Evolutionary conservation across 2,329 filamentous ascomycete genomes (phyloP).

Genomic region (Dactylellina cionopaga): DNA sequence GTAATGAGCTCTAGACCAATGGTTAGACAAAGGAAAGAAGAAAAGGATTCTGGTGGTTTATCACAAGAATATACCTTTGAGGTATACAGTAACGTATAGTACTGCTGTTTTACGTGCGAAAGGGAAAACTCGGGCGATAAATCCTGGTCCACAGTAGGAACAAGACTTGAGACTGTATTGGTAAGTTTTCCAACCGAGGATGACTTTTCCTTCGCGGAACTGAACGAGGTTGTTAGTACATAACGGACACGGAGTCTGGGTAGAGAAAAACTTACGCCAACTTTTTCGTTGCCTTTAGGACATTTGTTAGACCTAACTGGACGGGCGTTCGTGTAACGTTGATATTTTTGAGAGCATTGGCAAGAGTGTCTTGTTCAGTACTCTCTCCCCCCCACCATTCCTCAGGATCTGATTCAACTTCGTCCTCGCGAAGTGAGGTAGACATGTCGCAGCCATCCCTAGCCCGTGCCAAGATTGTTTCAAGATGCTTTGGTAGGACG

Average conservation of each 20-base stretch:
- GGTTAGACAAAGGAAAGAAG: neutral
- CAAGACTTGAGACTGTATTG: neutral
- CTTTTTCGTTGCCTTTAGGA: constrained; percentile 24
- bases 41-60: neutral
- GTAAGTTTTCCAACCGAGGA: neutral
- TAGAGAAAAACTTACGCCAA: constrained; percentile 14
- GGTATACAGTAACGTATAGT: constrained; percentile 43
- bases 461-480: constrained; percentile 6
- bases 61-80: constrained; percentile 36
- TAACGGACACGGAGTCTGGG: neutral
- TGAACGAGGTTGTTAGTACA: constrained; percentile 3
- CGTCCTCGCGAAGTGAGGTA: constrained; percentile 1
- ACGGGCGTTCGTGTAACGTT: constrained; percentile 10
- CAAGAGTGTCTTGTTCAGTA: constrained; percentile 16
- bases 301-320: constrained; percentile 16
- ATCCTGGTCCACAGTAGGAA: neutral
- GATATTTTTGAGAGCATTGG: constrained; percentile 8
- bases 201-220: constrained; percentile 16
- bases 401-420: constrained; percentile 9
- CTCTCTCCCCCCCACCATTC: constrained; percentile 27
- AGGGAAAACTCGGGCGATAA: constrained; percentile 20
- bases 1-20: constrained; percentile 24
- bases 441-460: neutral
- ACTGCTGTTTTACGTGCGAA: constrained; percentile 42
- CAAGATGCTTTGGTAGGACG: constrained; percentile 7